phyloP scores from a whole-genome alignment of 2,329 filamentous ascomycete species.

The Sclerotinia borealis region DNA sequence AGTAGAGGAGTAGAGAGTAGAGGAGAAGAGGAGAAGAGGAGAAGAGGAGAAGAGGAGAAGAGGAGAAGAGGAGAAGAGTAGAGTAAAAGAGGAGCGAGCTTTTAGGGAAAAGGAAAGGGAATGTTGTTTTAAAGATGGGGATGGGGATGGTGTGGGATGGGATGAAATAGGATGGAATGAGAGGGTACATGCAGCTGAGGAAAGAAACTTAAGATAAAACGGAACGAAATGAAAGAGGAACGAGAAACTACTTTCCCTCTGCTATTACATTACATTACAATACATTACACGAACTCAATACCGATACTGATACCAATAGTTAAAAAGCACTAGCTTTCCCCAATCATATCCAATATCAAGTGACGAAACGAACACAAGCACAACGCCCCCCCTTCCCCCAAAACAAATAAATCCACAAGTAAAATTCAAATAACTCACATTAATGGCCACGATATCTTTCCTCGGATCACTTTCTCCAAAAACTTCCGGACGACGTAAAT shows the following conservation, averaged over 20 bases:
- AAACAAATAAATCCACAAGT: background rate
- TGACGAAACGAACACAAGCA: background rate
- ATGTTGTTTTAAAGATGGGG: too few species aligned
- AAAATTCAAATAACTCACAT: constrained; percentile 17
- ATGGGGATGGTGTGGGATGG: too few species aligned
- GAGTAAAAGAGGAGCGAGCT: background rate
- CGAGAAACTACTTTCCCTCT: background rate
- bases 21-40: background rate
- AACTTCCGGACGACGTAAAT: constrained; percentile 9
- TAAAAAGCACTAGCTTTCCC: background rate
- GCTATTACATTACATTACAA: too few species aligned
- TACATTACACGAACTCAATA: too few species aligned
- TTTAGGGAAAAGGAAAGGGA: too few species aligned
- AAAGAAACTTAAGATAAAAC: too few species aligned
- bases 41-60: background rate
- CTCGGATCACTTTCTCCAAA: constrained; percentile 16
- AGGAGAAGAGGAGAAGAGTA: background rate
- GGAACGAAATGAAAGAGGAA: background rate
- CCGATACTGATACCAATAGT: too few species aligned
- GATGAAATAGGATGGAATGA: too few species aligned
- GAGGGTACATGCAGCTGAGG: too few species aligned
- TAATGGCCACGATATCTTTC: constrained; percentile 22
- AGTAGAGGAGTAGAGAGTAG: background rate
- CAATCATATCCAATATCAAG: too few species aligned
- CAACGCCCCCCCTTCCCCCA: too few species aligned